Conservation (phyloP, 2,329 filamentous ascomycete genomes). For the Ascochyta pisi region DNA sequence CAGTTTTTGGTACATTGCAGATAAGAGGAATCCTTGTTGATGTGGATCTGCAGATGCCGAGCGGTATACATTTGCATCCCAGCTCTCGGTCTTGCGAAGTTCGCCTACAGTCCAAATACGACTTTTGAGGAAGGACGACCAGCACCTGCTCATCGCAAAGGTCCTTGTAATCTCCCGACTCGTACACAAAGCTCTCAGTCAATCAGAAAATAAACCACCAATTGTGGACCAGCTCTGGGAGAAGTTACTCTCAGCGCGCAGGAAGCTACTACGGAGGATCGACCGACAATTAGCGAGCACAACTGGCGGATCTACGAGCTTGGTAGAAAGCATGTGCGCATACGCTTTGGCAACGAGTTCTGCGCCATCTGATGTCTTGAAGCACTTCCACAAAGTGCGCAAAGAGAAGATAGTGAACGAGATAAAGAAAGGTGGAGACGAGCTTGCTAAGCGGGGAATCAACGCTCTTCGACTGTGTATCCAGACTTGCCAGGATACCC, state of each 20-base stretch:
- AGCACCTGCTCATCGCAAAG: constrained; percentile 66
- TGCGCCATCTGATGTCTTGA: constrained; percentile 77
- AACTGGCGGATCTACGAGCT: constrained; percentile 50
- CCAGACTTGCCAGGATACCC: constrained; percentile 77
- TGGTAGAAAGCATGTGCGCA: constrained; percentile 78
- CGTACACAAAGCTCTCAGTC: constrained; percentile 74
- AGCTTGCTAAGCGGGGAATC: constrained; percentile 62
- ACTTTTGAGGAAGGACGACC: constrained; percentile 59
- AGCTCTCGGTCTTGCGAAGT: constrained; percentile 64
- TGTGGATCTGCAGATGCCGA: constrained; percentile 47
- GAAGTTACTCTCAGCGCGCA: constrained; percentile 67
- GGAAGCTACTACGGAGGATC: constrained; percentile 69
- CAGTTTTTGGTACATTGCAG: constrained; percentile 28
- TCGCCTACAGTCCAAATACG: constrained; percentile 62
- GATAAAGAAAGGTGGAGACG: constrained; percentile 59
- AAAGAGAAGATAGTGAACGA: constrained; percentile 70
- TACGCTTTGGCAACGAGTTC: constrained; percentile 83
- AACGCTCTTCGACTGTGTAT: constrained; percentile 76
- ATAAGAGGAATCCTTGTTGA: constrained; percentile 22
- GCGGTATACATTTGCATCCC: constrained; percentile 59
- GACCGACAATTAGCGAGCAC: constrained; percentile 59
- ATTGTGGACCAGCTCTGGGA: constrained; percentile 70
- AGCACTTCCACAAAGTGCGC: constrained; percentile 78
- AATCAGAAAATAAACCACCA: constrained; percentile 55
- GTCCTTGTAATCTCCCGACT: constrained; percentile 75